Conservation (phyloP, 768 basidiomycete species). For the Trametes sanguinea region DNA sequence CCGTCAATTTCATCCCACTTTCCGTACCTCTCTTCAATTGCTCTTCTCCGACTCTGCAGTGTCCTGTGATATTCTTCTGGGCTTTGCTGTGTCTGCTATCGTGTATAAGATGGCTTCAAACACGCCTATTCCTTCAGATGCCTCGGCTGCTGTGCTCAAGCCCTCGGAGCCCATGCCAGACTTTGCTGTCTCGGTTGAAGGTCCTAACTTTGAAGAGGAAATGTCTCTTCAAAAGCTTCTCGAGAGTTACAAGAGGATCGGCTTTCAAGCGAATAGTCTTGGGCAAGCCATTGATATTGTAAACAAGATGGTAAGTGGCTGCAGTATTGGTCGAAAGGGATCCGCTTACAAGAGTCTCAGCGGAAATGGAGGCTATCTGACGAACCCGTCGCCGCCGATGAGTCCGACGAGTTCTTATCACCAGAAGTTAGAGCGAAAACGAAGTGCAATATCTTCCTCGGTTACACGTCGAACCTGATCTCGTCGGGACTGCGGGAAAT, state of each 20-base stretch:
- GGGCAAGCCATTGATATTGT: slow-evolving; percentile 88
- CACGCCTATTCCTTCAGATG: slow-evolving; percentile 49
- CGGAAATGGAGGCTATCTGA: slow-evolving; percentile 88
- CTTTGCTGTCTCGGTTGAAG: slow-evolving; percentile 68
- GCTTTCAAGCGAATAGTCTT: slow-evolving; percentile 96
- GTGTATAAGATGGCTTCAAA: not conserved
- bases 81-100: not conserved
- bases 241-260: slow-evolving; percentile 82
- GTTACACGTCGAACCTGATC: slow-evolving; percentile 98
- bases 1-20: slow-evolving; percentile 4
- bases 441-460: slow-evolving; percentile 89
- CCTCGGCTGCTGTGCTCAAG: slow-evolving; percentile 76
- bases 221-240: slow-evolving; percentile 71
- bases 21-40: not conserved
- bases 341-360: slow-evolving; percentile 44
- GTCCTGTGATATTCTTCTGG: not conserved
- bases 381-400: slow-evolving; percentile 71
- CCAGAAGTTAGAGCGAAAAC: slow-evolving; percentile 65
- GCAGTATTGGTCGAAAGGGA: no score
- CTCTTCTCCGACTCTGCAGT: not conserved
- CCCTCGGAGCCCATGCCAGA: slow-evolving; percentile 72
- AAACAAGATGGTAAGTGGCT: slow-evolving; percentile 78
- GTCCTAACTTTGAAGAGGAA: slow-evolving; percentile 82
- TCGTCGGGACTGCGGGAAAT: slow-evolving; percentile 96
- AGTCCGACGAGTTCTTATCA: slow-evolving; percentile 63